Percentiles rank a stretch among this genome's conserved stretches.
Evolutionary conservation across 2,329 filamentous ascomycete genomes (phyloP).

Genomic region (Penicillium crustosum): DNA sequence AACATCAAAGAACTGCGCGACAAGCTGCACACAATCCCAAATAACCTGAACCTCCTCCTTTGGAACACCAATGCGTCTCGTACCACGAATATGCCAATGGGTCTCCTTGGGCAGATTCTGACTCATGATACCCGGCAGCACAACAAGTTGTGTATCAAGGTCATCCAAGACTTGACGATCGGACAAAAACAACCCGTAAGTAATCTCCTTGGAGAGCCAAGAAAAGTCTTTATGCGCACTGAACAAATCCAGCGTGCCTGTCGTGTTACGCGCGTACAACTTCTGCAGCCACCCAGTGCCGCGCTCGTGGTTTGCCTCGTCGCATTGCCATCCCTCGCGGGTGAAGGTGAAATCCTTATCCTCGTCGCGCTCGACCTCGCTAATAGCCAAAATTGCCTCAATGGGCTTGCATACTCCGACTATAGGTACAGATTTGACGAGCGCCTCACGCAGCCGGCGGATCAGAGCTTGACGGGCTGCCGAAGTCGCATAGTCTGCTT

Average conservation of each 20-base stretch:
- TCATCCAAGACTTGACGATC: slow-evolving; percentile 44
- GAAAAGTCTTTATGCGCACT: slow-evolving; percentile 54
- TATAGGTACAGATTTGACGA: slow-evolving; percentile 59
- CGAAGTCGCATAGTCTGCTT: slow-evolving; percentile 45
- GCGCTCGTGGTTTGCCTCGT: slow-evolving; percentile 54
- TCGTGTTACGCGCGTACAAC: slow-evolving; percentile 55
- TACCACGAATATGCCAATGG: slow-evolving; percentile 49
- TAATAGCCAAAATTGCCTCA: slow-evolving; percentile 60
- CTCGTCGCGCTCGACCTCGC: slow-evolving; percentile 52
- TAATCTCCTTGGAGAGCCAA: slow-evolving; percentile 71
- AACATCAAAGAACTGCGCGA: slow-evolving; percentile 30
- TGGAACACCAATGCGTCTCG: slow-evolving; percentile 42
- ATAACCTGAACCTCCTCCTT: slow-evolving; percentile 43
- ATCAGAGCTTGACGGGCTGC: slow-evolving; percentile 35
- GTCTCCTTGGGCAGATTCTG: slow-evolving; percentile 45
- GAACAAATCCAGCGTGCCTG: slow-evolving; percentile 34
- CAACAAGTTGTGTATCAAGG: slow-evolving; percentile 48
- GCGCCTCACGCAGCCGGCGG: slow-evolving; percentile 52
- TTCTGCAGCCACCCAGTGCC: slow-evolving; percentile 58
- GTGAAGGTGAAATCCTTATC: slow-evolving; percentile 59
- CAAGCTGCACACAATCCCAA: slow-evolving; percentile 33
- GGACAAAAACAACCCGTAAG: slow-evolving; percentile 60
- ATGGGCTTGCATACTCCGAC: slow-evolving; percentile 64
- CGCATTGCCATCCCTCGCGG: slow-evolving; percentile 59
- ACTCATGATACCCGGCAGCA: slow-evolving; percentile 47